These are phyloP conservation scores for Beauveria sp. DNA, from an alignment of 2,329 filamentous ascomycete species.

Conservation along the genomic window DNA sequence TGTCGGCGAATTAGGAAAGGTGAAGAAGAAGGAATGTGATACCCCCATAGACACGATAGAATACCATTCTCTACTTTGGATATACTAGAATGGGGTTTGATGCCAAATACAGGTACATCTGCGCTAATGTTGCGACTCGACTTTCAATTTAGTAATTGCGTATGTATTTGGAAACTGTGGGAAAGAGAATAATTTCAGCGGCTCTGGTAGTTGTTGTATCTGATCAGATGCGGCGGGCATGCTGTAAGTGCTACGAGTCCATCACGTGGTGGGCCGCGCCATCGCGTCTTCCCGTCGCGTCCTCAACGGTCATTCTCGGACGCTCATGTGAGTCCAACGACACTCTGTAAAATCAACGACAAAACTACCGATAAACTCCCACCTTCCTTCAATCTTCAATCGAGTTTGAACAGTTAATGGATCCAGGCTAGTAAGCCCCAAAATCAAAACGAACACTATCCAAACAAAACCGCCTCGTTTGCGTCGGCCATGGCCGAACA, in stretches of 20 bases:
- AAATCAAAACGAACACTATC: too few species aligned
- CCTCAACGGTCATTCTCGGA: neutral
- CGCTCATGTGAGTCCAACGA: too few species aligned
- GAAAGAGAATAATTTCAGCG: too few species aligned
- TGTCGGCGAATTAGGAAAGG: constrained; percentile 43
- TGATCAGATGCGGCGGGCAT: neutral
- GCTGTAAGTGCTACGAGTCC: neutral
- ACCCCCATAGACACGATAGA: constrained; percentile 4
- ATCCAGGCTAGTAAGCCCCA: too few species aligned
- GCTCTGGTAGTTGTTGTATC: neutral
- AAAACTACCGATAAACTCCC: too few species aligned
- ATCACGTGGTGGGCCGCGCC: constrained; percentile 7
- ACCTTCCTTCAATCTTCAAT: too few species aligned
- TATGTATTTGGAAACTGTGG: too few species aligned
- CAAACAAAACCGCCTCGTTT: too few species aligned
- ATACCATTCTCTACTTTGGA: constrained; percentile 7
- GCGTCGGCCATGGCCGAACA: neutral
- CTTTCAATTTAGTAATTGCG: too few species aligned
- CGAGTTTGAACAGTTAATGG: too few species aligned
- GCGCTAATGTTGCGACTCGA: too few species aligned
- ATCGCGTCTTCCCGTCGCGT: constrained; percentile 8
- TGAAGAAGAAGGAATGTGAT: neutral
- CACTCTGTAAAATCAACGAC: too few species aligned
- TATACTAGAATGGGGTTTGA: neutral
- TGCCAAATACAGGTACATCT: neutral